Evolutionary conservation across 345 rosid genomes (phyloP).

Genomic region (Sapria himalayana): DNA sequence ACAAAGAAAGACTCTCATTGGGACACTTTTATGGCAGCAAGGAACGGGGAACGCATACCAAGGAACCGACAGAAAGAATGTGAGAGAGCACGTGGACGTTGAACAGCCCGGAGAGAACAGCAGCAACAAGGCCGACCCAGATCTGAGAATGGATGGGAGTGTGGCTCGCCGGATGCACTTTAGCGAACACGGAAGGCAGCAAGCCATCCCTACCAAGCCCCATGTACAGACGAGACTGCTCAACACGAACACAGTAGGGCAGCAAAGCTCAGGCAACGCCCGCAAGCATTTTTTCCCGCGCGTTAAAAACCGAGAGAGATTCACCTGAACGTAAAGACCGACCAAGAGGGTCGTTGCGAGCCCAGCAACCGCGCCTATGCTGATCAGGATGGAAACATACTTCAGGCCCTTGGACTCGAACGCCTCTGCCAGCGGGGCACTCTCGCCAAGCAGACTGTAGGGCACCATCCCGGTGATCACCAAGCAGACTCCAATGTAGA

Average conservation of each 20-base stretch:
- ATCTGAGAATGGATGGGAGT: constrained; percentile 87
- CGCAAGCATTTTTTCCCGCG: too few species aligned
- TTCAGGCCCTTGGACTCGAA: constrained; percentile 75
- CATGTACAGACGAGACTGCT: constrained; percentile 79
- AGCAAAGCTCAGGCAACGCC: too few species aligned
- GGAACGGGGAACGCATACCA: constrained; percentile 33
- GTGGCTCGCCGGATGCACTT: constrained; percentile 53
- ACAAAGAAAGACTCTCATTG: too few species aligned
- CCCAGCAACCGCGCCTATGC: constrained; percentile 91
- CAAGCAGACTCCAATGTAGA: constrained; percentile 71
- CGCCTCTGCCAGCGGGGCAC: constrained; percentile 79
- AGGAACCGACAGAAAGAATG: constrained; percentile 86
- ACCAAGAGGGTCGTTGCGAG: constrained; percentile 84
- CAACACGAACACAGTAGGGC: too few species aligned
- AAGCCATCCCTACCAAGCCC: constrained; percentile 95
- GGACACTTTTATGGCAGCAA: too few species aligned
- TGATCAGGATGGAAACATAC: constrained; percentile 52
- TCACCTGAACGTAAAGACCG: constrained; percentile 96
- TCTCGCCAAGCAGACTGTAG: constrained; percentile 52
- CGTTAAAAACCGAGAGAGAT: too few species aligned
- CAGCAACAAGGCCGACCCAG: constrained; percentile 85
- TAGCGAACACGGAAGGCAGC: constrained; percentile 71
- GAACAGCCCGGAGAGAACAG: constrained; percentile 54
- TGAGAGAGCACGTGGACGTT: constrained; percentile 66
- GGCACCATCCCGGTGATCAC: constrained; percentile 98